Percentiles rank a stretch among this genome's conserved stretches.
These are phyloP conservation scores for Hortiboletus flavorubellus DNA, from an alignment of 768 basidiomycete species.

Conservation along the genomic window DNA sequence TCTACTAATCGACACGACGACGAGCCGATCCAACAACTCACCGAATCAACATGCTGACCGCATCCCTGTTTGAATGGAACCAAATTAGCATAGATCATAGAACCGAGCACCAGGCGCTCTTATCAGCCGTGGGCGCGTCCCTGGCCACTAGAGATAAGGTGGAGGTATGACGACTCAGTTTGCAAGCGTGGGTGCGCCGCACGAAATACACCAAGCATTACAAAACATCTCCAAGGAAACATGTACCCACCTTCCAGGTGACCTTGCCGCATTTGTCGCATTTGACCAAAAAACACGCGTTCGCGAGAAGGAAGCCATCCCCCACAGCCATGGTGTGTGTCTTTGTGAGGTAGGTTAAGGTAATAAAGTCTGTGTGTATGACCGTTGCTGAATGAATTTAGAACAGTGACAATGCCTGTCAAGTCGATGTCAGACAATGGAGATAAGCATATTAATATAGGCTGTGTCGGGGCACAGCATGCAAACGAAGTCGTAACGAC, in stretches of 20 bases:
- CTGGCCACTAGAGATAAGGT: conserved; percentile 8
- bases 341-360: conserved; percentile 29
- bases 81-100: conserved; percentile 5
- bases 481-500: conserved; percentile 5
- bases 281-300: conserved; percentile 54
- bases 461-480: neutral
- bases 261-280: conserved; percentile 65
- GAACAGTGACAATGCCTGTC: conserved; percentile 14
- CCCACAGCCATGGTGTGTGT: conserved; percentile 22
- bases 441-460: neutral
- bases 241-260: conserved; percentile 61
- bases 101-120: neutral
- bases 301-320: conserved; percentile 36
- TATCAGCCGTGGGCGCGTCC: conserved; percentile 2
- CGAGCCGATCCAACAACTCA: conserved; percentile 36
- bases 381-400: conserved; percentile 12
- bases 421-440: neutral
- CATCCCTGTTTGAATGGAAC: conserved; percentile 52
- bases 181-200: conserved; percentile 16
- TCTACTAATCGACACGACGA: conserved; percentile 11
- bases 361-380: conserved; percentile 30
- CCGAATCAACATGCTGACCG: conserved; percentile 60
- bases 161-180: conserved; percentile 12
- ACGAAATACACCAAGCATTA: conserved; percentile 14
- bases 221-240: conserved; percentile 27